phyloP scores from a whole-genome alignment of 2,329 filamentous ascomycete species.

The Scedosporium apiospermum region DNA sequence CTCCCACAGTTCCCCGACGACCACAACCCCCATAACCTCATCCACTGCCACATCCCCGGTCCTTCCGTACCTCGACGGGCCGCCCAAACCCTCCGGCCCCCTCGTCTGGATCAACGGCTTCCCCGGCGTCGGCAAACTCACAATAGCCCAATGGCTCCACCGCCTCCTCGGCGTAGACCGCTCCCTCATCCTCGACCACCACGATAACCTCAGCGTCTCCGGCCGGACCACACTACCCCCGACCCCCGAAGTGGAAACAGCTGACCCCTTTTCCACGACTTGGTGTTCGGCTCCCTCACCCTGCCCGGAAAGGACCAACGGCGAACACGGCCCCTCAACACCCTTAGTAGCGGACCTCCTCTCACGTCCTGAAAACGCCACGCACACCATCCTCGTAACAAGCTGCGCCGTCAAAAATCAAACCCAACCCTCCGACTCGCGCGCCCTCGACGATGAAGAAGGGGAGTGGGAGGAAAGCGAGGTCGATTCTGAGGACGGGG shows the following conservation, averaged over 20 bases:
- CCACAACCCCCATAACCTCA: neutral
- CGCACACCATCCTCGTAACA: constrained; percentile 6
- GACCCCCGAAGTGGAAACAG: neutral
- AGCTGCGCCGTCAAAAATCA: neutral
- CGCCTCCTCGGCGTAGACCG: constrained; percentile 13
- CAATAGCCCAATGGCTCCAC: constrained; percentile 18
- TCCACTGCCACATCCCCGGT: neutral
- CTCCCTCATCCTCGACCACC: constrained; percentile 19
- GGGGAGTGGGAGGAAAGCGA: neutral
- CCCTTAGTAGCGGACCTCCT: neutral
- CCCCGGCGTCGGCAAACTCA: constrained; percentile 21
- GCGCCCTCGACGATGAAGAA: neutral
- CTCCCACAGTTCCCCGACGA: constrained; percentile 8
- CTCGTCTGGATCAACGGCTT: constrained; percentile 22
- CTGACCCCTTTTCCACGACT: constrained; percentile 9
- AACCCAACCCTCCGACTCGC: neutral
- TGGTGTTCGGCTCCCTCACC: constrained; percentile 12
- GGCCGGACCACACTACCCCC: neutral
- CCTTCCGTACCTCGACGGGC: neutral
- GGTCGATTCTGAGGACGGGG: neutral
- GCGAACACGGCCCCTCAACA: constrained; percentile 6
- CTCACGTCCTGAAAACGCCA: neutral
- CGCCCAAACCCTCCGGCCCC: neutral
- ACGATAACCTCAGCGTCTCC: constrained; percentile 9
- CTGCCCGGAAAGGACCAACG: constrained; percentile 15